A percentile compares a stretch with the other conserved stretches of the same genome.
Conservation (phyloP, 371 early-diverging fungal genomes). For the Coemansia sp. region DNA sequence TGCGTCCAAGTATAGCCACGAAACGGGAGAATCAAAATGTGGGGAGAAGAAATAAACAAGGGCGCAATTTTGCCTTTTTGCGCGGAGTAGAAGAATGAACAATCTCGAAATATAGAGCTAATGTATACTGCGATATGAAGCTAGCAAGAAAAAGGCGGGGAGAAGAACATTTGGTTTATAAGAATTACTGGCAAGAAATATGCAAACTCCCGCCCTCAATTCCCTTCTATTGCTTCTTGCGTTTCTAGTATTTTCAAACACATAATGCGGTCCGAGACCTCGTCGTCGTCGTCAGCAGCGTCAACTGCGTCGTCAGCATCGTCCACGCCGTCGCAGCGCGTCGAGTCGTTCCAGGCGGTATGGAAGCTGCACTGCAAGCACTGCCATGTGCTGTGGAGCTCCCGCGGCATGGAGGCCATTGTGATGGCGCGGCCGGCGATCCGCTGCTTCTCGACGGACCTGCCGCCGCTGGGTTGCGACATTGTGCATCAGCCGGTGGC, state of each 20-base stretch:
- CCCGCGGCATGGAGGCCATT: slow-evolving; percentile 52
- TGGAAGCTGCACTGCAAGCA: slow-evolving; percentile 52
- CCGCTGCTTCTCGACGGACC: slow-evolving; percentile 50
- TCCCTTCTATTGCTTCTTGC: too few relatives aligned
- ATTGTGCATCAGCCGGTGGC: slow-evolving; percentile 48
- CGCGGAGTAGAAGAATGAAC: too few relatives aligned
- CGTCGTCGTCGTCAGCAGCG: slow-evolving; percentile 9
- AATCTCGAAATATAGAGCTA: too few relatives aligned
- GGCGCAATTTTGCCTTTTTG: background rate
- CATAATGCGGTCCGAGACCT: slow-evolving; percentile 9
- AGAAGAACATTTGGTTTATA: too few relatives aligned
- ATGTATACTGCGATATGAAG: too few relatives aligned
- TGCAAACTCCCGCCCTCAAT: too few relatives aligned
- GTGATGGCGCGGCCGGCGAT: slow-evolving; percentile 53
- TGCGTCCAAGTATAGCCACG: slow-evolving; percentile 71
- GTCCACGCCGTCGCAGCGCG: slow-evolving; percentile 13
- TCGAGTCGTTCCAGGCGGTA: slow-evolving; percentile 46
- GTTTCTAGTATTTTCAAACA: too few relatives aligned
- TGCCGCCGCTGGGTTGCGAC: slow-evolving; percentile 53
- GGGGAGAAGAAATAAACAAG: background rate
- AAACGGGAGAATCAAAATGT: background rate
- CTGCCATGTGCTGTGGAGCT: slow-evolving; percentile 50
- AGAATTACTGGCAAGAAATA: too few relatives aligned
- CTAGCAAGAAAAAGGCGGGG: too few relatives aligned
- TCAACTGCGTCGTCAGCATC: slow-evolving; percentile 13